Evolutionary conservation across 2,329 filamentous ascomycete genomes (phyloP).

Genomic region (Curvularia sp.): DNA sequence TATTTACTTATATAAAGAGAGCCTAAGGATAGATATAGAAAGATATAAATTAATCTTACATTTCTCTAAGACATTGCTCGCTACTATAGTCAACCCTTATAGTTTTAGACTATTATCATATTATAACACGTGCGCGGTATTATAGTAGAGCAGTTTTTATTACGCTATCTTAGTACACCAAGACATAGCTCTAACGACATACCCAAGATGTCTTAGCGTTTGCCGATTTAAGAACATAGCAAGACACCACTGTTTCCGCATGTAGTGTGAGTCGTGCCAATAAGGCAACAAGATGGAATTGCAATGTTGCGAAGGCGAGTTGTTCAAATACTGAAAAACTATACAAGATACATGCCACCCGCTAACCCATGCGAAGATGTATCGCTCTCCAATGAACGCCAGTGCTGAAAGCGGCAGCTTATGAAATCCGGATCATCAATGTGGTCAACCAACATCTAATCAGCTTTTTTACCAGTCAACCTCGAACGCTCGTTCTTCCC

Average conservation of each 20-base stretch:
- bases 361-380: conserved; percentile 9
- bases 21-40: no score
- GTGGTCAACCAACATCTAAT: conserved; percentile 27
- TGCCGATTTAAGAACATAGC: conserved; percentile 21
- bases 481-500: conserved; percentile 41
- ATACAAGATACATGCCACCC: conserved; percentile 11
- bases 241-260: background rate
- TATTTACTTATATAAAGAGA: no score
- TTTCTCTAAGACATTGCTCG: no score
- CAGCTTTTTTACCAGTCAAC: conserved; percentile 45
- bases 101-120: no score
- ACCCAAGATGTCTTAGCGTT: conserved; percentile 22
- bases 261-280: background rate
- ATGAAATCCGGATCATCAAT: conserved; percentile 7
- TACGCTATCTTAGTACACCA: no score
- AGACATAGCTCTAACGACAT: conserved; percentile 13
- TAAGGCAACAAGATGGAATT: background rate
- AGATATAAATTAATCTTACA: no score
- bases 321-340: conserved; percentile 11
- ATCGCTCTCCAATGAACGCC: conserved; percentile 21
- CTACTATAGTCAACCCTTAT: no score
- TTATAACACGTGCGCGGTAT: no score
- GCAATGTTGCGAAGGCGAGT: conserved; percentile 12
- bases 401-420: conserved; percentile 11
- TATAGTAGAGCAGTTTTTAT: no score